Evolutionary conservation across 2,329 filamentous ascomycete genomes (phyloP).

Genomic region (Colletotrichum sidae): DNA sequence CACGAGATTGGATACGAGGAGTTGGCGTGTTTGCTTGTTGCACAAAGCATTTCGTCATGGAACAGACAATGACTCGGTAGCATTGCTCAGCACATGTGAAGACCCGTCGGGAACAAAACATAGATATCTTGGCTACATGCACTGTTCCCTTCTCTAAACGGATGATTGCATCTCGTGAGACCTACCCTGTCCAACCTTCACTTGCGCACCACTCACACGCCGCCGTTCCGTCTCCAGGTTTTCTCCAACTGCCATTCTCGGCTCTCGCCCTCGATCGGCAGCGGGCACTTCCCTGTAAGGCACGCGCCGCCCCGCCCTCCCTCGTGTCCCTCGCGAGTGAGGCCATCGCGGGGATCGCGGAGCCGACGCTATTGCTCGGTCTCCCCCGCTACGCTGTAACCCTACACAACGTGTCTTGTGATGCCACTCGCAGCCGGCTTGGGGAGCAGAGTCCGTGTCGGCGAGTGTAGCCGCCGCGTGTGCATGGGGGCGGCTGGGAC

Average conservation of each 20-base stretch:
- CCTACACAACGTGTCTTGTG: slow-evolving; percentile 18
- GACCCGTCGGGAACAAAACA: not conserved
- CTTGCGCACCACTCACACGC: slow-evolving; percentile 34
- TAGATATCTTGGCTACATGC: not conserved
- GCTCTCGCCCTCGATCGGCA: slow-evolving; percentile 20
- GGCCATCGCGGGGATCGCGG: slow-evolving; percentile 28
- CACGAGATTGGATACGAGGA: not conserved
- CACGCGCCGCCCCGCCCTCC: slow-evolving; percentile 1
- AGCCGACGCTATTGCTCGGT: slow-evolving; percentile 7
- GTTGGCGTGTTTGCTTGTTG: not conserved
- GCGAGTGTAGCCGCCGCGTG: not conserved
- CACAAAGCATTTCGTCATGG: slow-evolving; percentile 27
- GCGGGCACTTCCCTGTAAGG: slow-evolving; percentile 20
- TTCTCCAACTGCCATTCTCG: slow-evolving; percentile 23
- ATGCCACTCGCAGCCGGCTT: slow-evolving; percentile 21
- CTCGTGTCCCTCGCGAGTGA: not conserved
- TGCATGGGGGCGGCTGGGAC: not conserved
- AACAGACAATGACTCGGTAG: not conserved
- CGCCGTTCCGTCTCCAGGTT: not conserved
- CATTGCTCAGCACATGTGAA: not conserved
- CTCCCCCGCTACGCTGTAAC: slow-evolving; percentile 16
- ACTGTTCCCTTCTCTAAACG: not conserved
- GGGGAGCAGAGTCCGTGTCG: slow-evolving; percentile 22
- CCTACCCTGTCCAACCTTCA: slow-evolving; percentile 20
- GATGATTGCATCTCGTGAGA: not conserved